Base-by-base conservation (phyloP, 192 early-diverging fungal species). In the Backusella mclennaniae region DNA sequence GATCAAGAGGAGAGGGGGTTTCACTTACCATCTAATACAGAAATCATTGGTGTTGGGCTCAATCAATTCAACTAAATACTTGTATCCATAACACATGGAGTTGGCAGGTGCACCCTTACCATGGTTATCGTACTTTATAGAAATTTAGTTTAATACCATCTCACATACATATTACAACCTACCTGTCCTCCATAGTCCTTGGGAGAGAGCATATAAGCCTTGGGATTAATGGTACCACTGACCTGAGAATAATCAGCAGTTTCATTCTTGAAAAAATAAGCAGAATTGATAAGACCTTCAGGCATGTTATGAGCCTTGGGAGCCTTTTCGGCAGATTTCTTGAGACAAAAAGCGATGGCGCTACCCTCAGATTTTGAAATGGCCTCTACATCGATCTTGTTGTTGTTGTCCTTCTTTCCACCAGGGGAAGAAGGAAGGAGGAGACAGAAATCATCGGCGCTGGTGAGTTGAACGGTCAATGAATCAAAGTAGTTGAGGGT, bases 291-390 rank as follows among this genome's bases (percentile, higher is more conserved):
- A 29, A 78, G 79, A 9, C 70, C 76, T 26, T 35, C 2, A 52
- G 81, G 81, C 56, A 89, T 78, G 17, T 77, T 21, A 14, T 56
- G 73, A 26, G 86, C 82, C 21, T 74, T 76, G 21, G 83, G 82
- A 21, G 84, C 81, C 52, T 76, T 68, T 11, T 35, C 12, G 5
- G 73, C 4, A 31, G 74, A 59, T 1, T 66, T 14, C 5, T 71
- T 69, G 33, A 83, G 84, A 73, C 88, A 89, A 76, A 89, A 89
- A 9, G 86, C 74, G 3, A 83, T 42, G 38, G 84, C 88, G 11
- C 66, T 33, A 21, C 77, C 76, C 68, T 89, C 88, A 19, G 74
- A 85, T 1, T 71, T 75, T 11, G 86, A 78, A 74, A 89, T 86
- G 8, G 80, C 78, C 6, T 79, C 80, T 11, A 41, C 26, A 67